These are phyloP conservation scores for Cercospora sesami DNA, from an alignment of 2,329 filamentous ascomycete genomes.

Conservation along the genomic window DNA sequence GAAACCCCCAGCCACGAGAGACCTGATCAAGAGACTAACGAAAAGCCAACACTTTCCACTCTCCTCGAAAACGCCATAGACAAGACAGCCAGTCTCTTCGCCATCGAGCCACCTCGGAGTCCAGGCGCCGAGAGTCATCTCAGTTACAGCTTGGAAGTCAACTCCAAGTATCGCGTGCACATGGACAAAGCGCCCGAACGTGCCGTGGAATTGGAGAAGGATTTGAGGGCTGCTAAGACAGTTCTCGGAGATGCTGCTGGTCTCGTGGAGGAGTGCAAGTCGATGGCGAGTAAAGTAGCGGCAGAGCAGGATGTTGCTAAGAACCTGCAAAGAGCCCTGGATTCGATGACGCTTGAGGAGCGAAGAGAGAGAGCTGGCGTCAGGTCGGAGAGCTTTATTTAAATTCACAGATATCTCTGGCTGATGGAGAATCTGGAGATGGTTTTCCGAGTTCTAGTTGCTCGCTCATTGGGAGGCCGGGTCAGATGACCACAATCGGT, in stretches of 20 bases:
- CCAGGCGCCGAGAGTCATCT: slow-evolving; percentile 5
- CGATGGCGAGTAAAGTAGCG: background rate
- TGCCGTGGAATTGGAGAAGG: slow-evolving; percentile 4
- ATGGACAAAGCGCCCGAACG: slow-evolving; percentile 12
- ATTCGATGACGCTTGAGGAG: slow-evolving; percentile 8
- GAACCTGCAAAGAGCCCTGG: background rate
- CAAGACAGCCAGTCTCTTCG: slow-evolving; percentile 8
- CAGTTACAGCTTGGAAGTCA: slow-evolving; percentile 11
- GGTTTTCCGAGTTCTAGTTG: no score
- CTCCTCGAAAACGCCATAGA: slow-evolving; percentile 6
- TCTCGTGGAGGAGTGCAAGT: slow-evolving; percentile 7
- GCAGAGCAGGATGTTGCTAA: background rate
- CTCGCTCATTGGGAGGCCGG: background rate
- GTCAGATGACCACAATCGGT: background rate
- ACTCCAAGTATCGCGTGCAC: slow-evolving; percentile 15
- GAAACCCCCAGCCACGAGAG: background rate
- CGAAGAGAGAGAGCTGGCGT: background rate
- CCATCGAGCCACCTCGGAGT: slow-evolving; percentile 7
- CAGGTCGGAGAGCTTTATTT: slow-evolving; percentile 1
- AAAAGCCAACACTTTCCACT: background rate
- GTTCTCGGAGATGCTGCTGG: background rate
- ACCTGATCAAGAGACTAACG: background rate
- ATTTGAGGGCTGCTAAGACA: background rate
- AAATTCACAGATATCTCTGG: background rate
- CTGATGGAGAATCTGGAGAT: background rate